Percentiles rank a stretch among this genome's conserved stretches.
These are phyloP conservation scores for Raphidocelis subcapitata DNA, from an alignment of 139 green algal genomes.

Conservation along the genomic window DNA sequence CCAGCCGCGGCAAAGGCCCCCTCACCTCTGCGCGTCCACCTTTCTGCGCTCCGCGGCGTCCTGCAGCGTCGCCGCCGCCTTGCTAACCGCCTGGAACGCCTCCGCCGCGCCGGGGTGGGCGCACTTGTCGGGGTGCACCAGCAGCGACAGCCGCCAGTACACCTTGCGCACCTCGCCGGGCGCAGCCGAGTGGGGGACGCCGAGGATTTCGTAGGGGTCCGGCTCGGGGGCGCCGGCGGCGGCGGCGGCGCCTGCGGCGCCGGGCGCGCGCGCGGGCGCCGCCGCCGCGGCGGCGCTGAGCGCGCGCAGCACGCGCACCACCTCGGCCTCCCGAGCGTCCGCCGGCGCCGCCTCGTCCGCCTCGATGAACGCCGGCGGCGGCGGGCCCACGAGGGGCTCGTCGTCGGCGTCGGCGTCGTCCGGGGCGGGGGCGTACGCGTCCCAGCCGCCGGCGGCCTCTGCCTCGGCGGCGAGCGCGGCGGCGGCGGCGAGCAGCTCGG, in stretches of 20 bases:
- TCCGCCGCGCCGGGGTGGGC: slow-evolving; percentile 44
- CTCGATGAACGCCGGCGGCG: slow-evolving; percentile 64
- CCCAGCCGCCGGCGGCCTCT: slow-evolving; percentile 10
- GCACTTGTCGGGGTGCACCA: slow-evolving; percentile 90
- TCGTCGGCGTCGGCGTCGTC: slow-evolving; percentile 37
- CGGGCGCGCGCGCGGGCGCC: not conserved
- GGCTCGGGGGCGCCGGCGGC: not conserved
- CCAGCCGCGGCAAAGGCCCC: no score
- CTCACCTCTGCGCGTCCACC: slow-evolving; percentile 45
- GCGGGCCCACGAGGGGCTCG: slow-evolving; percentile 60
- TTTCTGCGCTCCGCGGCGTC: slow-evolving; percentile 35
- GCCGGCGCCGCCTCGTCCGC: slow-evolving; percentile 49
- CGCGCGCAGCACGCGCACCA: slow-evolving; percentile 54
- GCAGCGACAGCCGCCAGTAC: slow-evolving; percentile 81
- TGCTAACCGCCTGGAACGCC: slow-evolving; percentile 72
- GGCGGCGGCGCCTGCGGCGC: not conserved
- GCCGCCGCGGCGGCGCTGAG: slow-evolving; percentile 6
- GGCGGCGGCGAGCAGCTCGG: slow-evolving; percentile 35
- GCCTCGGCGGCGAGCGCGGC: slow-evolving; percentile 15
- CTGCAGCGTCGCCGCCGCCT: slow-evolving; percentile 64
- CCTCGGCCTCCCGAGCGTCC: slow-evolving; percentile 44
- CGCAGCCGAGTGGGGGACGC: slow-evolving; percentile 33
- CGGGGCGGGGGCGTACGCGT: not conserved
- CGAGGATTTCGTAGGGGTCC: slow-evolving; percentile 72
- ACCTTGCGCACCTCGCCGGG: slow-evolving; percentile 64